A percentile compares a stretch with the other conserved stretches of the same genome.
These are phyloP conservation scores for Bacterosira constricta DNA, from an alignment of 108 stramenopile genomes.

Conservation along the genomic window DNA sequence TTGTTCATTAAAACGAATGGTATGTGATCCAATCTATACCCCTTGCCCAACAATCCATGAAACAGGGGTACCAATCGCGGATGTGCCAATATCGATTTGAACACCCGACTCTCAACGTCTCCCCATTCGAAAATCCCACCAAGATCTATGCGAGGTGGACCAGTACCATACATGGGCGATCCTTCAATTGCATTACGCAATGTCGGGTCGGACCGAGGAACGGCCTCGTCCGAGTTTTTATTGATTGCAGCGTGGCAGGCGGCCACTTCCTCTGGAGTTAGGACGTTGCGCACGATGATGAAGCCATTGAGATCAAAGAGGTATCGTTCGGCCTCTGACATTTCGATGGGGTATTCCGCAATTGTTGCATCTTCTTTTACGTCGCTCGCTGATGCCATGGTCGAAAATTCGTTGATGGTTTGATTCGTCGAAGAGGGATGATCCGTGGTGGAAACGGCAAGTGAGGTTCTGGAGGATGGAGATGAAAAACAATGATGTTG, in stretches of 20 bases:
- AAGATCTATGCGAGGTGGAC: conserved; percentile 84
- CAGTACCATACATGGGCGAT: conserved; percentile 71
- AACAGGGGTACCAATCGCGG: conserved; percentile 84
- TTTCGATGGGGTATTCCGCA: conserved; percentile 44
- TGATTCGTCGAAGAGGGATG: conserved; percentile 13
- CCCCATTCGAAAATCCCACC: conserved; percentile 90
- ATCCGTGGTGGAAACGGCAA: too few relatives aligned
- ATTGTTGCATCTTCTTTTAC: background rate
- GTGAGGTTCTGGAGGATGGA: too few relatives aligned
- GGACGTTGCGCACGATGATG: conserved; percentile 78
- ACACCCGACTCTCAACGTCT: conserved; percentile 68
- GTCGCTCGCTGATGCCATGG: conserved; percentile 10
- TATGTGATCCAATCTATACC: conserved; percentile 92
- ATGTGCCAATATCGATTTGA: conserved; percentile 84
- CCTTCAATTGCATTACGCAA: conserved; percentile 79
- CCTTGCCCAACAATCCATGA: conserved; percentile 87
- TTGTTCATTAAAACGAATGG: conserved; percentile 87
- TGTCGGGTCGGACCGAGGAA: conserved; percentile 63
- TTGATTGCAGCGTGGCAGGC: conserved; percentile 82
- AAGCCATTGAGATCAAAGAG: conserved; percentile 93
- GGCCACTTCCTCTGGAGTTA: conserved; percentile 78
- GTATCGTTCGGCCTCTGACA: conserved; percentile 88
- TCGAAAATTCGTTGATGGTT: conserved; percentile 26
- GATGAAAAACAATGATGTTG: too few relatives aligned
- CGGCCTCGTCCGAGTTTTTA: conserved; percentile 62